phyloP scores from a whole-genome alignment of 2,329 filamentous ascomycete species.

The Coniella lustricola region DNA sequence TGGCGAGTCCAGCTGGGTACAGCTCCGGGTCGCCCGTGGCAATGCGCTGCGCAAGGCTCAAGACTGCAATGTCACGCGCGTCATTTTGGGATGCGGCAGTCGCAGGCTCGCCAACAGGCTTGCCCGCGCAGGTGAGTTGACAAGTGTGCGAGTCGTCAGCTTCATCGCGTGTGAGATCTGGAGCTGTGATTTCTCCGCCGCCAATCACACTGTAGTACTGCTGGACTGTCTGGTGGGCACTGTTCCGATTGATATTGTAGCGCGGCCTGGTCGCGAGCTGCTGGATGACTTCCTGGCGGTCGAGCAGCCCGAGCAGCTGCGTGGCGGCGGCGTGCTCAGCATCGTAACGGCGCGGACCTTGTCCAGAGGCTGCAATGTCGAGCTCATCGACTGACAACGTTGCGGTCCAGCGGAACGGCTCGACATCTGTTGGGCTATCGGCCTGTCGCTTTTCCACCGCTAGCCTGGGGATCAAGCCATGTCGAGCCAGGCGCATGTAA shows the following conservation, averaged over 20 bases:
- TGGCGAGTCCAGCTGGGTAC: not conserved
- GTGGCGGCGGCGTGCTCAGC: slow-evolving; percentile 8
- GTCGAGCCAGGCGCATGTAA: not conserved
- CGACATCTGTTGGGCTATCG: not conserved
- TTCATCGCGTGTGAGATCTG: not conserved
- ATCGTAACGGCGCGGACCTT: not conserved
- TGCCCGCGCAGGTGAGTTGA: not conserved
- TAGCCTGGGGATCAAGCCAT: slow-evolving; percentile 3
- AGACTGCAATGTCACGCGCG: not conserved
- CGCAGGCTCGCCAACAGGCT: not conserved
- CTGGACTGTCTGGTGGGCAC: no score
- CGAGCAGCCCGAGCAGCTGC: not conserved
- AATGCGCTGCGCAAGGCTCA: slow-evolving; percentile 1
- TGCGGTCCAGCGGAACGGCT: not conserved
- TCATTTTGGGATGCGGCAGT: not conserved
- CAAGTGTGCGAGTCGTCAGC: not conserved
- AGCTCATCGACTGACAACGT: not conserved
- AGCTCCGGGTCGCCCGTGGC: not conserved
- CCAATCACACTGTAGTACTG: no score
- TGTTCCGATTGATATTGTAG: no score
- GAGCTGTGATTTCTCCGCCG: not conserved
- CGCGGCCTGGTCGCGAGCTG: not conserved
- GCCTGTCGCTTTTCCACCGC: not conserved
- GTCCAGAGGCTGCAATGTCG: not conserved
- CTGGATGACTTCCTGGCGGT: not conserved